phyloP scores from a whole-genome alignment of 495 filamentous ascomycete species.

The Talaromyces liani region DNA sequence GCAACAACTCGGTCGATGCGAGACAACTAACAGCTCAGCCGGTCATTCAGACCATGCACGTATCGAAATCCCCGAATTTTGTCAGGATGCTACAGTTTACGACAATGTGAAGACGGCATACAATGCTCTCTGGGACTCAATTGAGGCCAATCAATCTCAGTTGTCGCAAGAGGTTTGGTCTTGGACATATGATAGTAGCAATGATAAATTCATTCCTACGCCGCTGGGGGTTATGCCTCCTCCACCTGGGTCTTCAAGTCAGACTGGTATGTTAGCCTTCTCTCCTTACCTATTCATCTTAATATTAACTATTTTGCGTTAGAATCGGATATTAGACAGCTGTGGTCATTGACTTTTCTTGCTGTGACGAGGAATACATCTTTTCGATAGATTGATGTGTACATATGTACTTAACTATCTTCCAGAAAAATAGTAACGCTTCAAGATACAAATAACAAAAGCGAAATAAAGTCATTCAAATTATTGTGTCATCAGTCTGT shows the following conservation, averaged over 20 bases:
- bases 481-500: background rate
- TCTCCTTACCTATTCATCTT: background rate
- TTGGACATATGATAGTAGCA: slow-evolving; percentile 44
- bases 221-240: slow-evolving; percentile 46
- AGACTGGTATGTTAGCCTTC: slow-evolving; percentile 20
- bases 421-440: background rate
- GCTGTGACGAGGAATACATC: slow-evolving; percentile 9
- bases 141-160: slow-evolving; percentile 44
- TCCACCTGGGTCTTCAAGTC: slow-evolving; percentile 35
- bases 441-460: background rate
- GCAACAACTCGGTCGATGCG: slow-evolving; percentile 38
- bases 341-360: slow-evolving; percentile 12
- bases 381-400: background rate
- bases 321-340: slow-evolving; percentile 11
- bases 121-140: slow-evolving; percentile 51
- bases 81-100: slow-evolving; percentile 35
- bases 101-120: slow-evolving; percentile 48
- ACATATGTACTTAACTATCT: background rate
- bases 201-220: slow-evolving; percentile 35
- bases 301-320: background rate
- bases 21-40: slow-evolving; percentile 2
- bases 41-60: background rate
- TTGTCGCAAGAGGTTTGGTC: slow-evolving; percentile 57
- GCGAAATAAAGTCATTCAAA: background rate
- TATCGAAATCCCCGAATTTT: slow-evolving; percentile 33